Conservation (phyloP, 495 filamentous ascomycete species). For the Neurospora tetraspora region DNA sequence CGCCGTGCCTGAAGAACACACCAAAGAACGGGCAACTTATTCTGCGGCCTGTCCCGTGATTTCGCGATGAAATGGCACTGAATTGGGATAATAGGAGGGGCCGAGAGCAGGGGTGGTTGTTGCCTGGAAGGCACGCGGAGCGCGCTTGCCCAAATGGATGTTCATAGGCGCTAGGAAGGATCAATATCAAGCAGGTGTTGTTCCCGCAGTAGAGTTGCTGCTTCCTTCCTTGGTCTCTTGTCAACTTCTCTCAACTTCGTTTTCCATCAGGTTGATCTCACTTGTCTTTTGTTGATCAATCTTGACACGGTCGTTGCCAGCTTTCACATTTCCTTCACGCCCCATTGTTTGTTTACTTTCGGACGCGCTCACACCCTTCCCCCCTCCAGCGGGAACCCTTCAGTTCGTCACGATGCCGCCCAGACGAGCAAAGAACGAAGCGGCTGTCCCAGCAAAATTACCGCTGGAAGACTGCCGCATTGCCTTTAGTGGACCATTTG, state of each 20-base stretch:
- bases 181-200: neutral
- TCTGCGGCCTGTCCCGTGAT: constrained; percentile 7
- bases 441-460: constrained; percentile 11
- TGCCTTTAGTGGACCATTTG: constrained; percentile 52
- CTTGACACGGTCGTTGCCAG: neutral
- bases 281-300: neutral
- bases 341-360: neutral
- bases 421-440: constrained; percentile 16
- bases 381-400: neutral
- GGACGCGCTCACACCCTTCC: neutral
- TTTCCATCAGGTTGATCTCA: neutral
- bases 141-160: constrained; percentile 7
- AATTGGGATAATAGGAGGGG: neutral
- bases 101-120: constrained; percentile 4
- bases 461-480: constrained; percentile 39
- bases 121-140: constrained; percentile 13
- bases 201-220: neutral
- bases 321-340: neutral
- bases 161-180: neutral
- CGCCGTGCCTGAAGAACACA: neutral
- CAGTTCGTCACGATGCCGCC: constrained; percentile 15
- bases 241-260: neutral
- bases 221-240: neutral
- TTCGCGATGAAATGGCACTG: neutral
- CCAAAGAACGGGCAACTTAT: neutral